These are phyloP conservation scores for Sclerotinia subarctica DNA, from an alignment of 2,329 filamentous ascomycete species.

Conservation along the genomic window DNA sequence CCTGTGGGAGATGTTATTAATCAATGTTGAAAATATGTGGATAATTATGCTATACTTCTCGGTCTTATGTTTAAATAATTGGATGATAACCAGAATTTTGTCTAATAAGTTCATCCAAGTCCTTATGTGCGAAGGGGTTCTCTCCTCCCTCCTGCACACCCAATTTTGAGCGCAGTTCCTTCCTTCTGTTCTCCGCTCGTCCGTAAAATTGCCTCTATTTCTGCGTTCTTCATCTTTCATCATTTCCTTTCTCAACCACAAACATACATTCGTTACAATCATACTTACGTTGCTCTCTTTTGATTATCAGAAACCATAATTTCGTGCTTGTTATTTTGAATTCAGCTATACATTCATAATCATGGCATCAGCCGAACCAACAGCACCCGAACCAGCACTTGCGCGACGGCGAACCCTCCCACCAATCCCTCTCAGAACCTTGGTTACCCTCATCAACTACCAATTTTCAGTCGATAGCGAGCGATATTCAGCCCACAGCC, in stretches of 20 bases:
- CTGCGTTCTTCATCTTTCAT: background rate
- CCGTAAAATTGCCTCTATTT: background rate
- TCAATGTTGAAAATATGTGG: too few relatives aligned
- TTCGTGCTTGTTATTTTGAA: background rate
- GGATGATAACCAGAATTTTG: background rate
- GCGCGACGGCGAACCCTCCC: background rate
- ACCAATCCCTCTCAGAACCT: background rate
- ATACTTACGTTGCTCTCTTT: background rate
- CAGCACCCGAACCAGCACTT: too few relatives aligned
- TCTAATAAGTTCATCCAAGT: too few relatives aligned
- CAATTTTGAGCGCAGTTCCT: background rate
- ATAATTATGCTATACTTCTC: too few relatives aligned
- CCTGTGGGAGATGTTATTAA: too few relatives aligned
- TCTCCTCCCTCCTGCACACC: background rate
- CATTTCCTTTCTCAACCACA: too few relatives aligned
- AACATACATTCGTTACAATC: background rate
- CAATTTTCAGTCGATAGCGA: too few relatives aligned
- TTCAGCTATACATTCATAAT: background rate
- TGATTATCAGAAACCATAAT: background rate
- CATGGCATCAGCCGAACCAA: background rate
- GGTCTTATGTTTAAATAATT: too few relatives aligned
- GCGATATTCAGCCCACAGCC: background rate
- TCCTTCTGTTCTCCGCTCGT: background rate
- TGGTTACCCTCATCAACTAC: background rate
- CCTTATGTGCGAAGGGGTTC: background rate